Evolutionary conservation across 768 basidiomycete genomes (phyloP).

Genomic region (Leccinum aurantiacum): DNA sequence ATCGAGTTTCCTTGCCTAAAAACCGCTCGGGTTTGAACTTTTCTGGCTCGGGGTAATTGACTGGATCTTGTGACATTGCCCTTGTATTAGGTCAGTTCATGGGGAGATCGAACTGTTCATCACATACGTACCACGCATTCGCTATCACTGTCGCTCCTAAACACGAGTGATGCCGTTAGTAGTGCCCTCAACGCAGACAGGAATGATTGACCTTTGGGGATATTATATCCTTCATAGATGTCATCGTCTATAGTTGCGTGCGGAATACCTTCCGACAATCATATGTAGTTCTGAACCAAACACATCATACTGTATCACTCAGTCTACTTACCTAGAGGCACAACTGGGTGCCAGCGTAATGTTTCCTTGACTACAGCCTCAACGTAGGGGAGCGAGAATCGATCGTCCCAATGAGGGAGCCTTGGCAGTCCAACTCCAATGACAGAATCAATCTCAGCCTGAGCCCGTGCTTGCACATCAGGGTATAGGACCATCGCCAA

Average conservation of each 20-base stretch:
- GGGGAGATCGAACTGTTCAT: neutral
- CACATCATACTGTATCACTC: neutral
- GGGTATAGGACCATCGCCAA: conserved; percentile 29
- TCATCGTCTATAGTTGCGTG: conserved; percentile 40
- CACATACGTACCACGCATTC: conserved; percentile 18
- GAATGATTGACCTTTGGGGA: conserved; percentile 45
- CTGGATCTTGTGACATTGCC: conserved; percentile 37
- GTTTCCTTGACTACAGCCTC: conserved; percentile 25
- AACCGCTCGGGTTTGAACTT: conserved; percentile 41
- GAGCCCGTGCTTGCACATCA: conserved; percentile 22
- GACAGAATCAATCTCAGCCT: conserved; percentile 22
- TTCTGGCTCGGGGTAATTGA: conserved; percentile 38
- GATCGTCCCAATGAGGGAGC: conserved; percentile 23
- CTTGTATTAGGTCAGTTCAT: conserved; percentile 13
- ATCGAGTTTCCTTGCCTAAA: conserved; percentile 10
- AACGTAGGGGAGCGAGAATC: conserved; percentile 21
- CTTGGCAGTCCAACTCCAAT: conserved; percentile 20
- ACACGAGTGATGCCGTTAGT: neutral
- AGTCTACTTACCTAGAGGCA: conserved; percentile 11
- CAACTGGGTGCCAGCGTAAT: conserved; percentile 26
- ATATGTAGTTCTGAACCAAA: neutral
- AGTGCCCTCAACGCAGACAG: neutral
- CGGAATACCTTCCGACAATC: conserved; percentile 24
- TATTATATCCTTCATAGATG: conserved; percentile 45
- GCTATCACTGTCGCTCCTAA: conserved; percentile 22